These are phyloP conservation scores for Fusarium verrucosum DNA, from an alignment of 2,329 filamentous ascomycete species.

Conservation along the genomic window DNA sequence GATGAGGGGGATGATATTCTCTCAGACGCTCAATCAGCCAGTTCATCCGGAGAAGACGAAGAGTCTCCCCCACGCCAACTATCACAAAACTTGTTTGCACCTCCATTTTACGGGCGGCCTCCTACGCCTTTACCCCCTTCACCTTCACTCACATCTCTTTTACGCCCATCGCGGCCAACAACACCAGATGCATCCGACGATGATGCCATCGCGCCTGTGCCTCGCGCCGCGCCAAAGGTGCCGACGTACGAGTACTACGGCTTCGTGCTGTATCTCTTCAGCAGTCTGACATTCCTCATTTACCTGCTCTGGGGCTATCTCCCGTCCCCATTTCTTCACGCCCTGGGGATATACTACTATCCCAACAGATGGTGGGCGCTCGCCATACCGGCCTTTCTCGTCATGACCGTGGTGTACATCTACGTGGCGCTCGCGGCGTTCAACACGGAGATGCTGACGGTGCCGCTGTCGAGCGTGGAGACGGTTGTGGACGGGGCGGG, in stretches of 20 bases:
- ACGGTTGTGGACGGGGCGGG: constrained; percentile 92
- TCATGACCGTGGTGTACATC: constrained; percentile 89
- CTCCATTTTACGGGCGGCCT: constrained; percentile 97
- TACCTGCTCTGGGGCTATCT: constrained; percentile 87
- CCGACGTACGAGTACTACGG: constrained; percentile 99
- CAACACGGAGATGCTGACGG: constrained; percentile 88
- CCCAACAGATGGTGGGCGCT: constrained; percentile 98
- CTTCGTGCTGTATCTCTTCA: constrained; percentile 94
- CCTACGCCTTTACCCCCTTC: constrained; percentile 93
- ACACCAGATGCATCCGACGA: constrained; percentile 93
- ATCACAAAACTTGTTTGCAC: constrained; percentile 69
- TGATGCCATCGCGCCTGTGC: constrained; percentile 84
- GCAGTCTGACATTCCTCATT: constrained; percentile 79
- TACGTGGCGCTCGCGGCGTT: constrained; percentile 92
- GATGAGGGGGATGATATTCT: constrained; percentile 52
- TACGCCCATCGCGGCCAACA: constrained; percentile 89
- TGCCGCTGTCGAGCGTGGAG: constrained; percentile 81
- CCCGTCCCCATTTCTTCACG: constrained; percentile 89
- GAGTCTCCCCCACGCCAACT: constrained; percentile 56
- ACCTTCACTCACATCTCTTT: constrained; percentile 88
- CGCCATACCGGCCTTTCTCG: constrained; percentile 88
- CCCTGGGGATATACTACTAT: constrained; percentile 95
- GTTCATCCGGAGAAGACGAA: constrained; percentile 45
- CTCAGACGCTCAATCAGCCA: constrained; percentile 48
- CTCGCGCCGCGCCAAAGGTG: constrained; percentile 88